phyloP scores from a whole-genome alignment of 108 stramenopile genomes.

The Cylindrotheca closterium region DNA sequence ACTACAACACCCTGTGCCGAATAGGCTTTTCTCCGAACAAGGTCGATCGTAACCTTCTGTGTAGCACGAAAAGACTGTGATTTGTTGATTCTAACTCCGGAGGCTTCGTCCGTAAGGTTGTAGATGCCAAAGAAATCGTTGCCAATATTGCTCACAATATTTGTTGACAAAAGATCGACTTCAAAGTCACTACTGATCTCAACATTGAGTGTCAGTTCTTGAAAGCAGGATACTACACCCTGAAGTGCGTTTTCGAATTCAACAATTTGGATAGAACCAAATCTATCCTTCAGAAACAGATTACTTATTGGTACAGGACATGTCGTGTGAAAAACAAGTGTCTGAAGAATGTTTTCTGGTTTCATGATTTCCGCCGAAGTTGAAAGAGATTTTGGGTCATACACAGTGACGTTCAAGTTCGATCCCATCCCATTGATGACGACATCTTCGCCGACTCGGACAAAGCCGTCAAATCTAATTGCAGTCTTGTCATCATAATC shows the following conservation, averaged over 20 bases:
- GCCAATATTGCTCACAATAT: neutral
- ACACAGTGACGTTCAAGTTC: constrained; percentile 8
- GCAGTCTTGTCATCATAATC: neutral
- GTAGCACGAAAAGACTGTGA: neutral
- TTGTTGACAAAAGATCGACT: neutral
- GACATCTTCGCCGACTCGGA: constrained; percentile 2
- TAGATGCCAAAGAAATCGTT: neutral
- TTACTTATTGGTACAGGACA: neutral
- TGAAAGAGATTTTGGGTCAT: constrained; percentile 1
- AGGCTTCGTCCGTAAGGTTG: neutral
- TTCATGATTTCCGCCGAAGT: neutral
- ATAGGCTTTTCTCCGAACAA: constrained; percentile 3
- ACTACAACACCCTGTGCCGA: neutral
- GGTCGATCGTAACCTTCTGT: constrained; percentile 3
- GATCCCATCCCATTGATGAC: neutral
- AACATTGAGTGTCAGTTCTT: neutral
- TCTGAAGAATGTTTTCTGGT: constrained; percentile 3
- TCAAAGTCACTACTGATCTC: neutral
- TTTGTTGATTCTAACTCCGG: neutral
- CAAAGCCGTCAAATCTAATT: constrained; percentile 2
- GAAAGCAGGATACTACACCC: constrained; percentile 4
- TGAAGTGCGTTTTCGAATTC: constrained; percentile 8
- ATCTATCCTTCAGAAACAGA: constrained; percentile 2
- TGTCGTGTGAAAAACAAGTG: neutral
- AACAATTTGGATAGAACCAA: constrained; percentile 10